These are phyloP conservation scores for Coffea canephora DNA, from an alignment of 257 asterid genomes.

Conservation along the genomic window DNA sequence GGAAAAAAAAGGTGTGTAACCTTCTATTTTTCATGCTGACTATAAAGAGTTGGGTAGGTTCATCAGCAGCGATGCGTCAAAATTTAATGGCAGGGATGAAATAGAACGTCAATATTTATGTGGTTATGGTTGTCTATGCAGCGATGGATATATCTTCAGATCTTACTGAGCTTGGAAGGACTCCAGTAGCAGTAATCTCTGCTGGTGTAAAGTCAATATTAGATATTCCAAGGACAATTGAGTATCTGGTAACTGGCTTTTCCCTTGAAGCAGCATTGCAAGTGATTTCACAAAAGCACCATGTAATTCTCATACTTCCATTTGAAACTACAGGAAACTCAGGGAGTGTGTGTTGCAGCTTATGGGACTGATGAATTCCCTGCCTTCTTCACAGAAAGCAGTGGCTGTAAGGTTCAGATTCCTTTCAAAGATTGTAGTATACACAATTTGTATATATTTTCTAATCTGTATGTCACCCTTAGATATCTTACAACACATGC, in stretches of 20 bases:
- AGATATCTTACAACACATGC: neutral
- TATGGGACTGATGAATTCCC: conserved; percentile 84
- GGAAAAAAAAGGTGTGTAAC: neutral
- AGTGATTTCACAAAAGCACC: neutral
- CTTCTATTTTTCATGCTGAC: neutral
- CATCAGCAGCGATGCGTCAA: no score
- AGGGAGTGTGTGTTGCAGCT: conserved; percentile 90
- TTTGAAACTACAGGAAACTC: conserved; percentile 71
- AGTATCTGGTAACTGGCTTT: conserved; percentile 64
- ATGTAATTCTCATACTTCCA: conserved; percentile 8
- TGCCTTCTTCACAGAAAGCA: conserved; percentile 81
- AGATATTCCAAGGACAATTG: conserved; percentile 88
- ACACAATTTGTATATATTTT: neutral
- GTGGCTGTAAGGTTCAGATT: conserved; percentile 75
- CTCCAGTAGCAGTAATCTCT: conserved; percentile 82
- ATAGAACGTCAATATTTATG: neutral
- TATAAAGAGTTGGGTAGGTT: no score
- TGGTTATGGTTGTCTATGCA: conserved; percentile 27
- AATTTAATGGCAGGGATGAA: neutral
- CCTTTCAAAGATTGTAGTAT: neutral
- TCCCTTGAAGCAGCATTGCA: conserved; percentile 9
- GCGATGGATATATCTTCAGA: conserved; percentile 98
- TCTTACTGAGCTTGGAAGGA: conserved; percentile 89
- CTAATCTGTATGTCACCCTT: neutral
- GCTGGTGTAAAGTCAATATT: conserved; percentile 94